phyloP scores from a whole-genome alignment of 306 rosid species.

The Rosa lucieae region DNA sequence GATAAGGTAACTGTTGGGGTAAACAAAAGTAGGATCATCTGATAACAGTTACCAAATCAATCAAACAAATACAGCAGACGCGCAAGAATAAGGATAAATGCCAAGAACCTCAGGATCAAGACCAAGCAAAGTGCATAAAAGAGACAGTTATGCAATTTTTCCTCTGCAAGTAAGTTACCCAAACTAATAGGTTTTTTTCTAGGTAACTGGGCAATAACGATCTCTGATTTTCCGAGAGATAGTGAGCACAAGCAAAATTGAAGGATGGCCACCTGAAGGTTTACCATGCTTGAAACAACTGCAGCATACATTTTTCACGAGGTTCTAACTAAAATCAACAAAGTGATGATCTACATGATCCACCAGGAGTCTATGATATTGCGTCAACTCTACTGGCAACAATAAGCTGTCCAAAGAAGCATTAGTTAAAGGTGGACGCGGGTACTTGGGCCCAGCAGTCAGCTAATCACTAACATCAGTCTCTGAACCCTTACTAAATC shows the following conservation, averaged over 20 bases:
- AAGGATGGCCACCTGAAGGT: neutral
- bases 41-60: neutral
- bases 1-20: neutral
- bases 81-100: neutral
- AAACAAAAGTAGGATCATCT: neutral
- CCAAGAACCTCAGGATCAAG: neutral
- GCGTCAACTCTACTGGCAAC: neutral
- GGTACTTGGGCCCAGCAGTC: neutral
- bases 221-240: neutral
- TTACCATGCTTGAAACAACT: neutral
- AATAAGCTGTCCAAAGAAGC: no score
- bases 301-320: neutral
- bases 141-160: neutral
- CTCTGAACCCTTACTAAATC: neutral
- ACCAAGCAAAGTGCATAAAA: neutral
- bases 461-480: neutral
- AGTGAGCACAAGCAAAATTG: neutral
- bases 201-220: neutral
- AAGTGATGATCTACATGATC: neutral
- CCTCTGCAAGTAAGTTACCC: neutral
- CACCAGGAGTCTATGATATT: neutral
- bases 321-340: neutral
- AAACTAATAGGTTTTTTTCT: neutral
- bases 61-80: neutral
- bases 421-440: neutral